Evolutionary conservation across 2,329 filamentous ascomycete species (phyloP), one percentile per base, ranked within the genome.

Genomic region (Hypoxylon sp.): DNA sequence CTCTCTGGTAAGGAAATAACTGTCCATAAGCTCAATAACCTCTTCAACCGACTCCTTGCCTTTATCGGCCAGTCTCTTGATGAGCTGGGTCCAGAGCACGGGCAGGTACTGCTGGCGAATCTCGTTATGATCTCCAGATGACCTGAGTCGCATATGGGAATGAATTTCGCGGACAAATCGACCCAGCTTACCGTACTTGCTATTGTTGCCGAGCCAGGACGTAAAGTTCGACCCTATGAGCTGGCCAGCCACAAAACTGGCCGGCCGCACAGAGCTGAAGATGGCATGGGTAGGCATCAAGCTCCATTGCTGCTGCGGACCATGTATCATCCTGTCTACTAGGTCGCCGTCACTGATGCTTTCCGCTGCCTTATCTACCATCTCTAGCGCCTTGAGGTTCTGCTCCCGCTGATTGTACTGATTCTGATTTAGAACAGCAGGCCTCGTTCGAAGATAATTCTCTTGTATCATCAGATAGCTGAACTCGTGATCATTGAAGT

Each of bases 401-500:
- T 88, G 83, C 73, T 94, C 88, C 62, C 85, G 86, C 55, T 83
- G 85, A 33, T 80, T 80, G 71, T 87, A 88, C 17, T 78, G 76
- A 42, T 79, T 77, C 47, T 80, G 81, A 59, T 80, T 83, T 3
- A 90, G 78, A 3, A 75, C 81, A 59, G 87, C 82, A 2, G 95
- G 95, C 59, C 88, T 91, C 1, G 92, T 92, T 62, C 87, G 89
- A 10, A 99, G 82, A 68, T 99, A 99, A 72, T 99, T 99, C 74
- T 99, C 96, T 73, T 99, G 95, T 42, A 99, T 87, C 95, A 99
- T 98, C 49, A 99, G 81, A 70, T 88, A 95, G 70, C 92, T 97
- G 77, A 98, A 96, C 69, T 99, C 95, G 71, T 99, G 95, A 69
- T 99, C 95, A 74, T 99, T 98, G 81, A 99, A 99, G 75, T 99